Base-by-base conservation (phyloP, 805 yeast genomes). In the Starmerella apicola region DNA sequence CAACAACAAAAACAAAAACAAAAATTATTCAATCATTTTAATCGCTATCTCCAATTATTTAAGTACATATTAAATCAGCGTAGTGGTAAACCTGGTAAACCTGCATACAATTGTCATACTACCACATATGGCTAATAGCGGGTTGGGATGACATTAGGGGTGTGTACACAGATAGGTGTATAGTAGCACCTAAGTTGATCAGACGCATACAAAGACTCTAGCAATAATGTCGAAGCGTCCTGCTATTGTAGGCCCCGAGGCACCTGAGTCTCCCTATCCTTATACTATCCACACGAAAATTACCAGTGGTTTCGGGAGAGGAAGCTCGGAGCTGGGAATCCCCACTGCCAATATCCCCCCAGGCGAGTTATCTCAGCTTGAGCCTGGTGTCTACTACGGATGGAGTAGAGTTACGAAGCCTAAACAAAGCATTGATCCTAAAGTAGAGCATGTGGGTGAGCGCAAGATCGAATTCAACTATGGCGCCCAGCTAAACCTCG, bases 291-390 rank as follows among this genome's bases (percentile, higher is more conserved):
- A 49, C 13, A 52, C 64, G n/a, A 41, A 46, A 10, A 75, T 81
- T 5, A 67, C 76, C 27, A 65, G 86, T 23, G 98, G 99, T 0
- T 91, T 83, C 61, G 99, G 98, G 5, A 70, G 99, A 39, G 99
- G 99, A 0, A 83, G 96, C 0, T 60, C 91, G 0, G 95, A 84
- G 50, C 67, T 91, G 31, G 97, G 97, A 0, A 80, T 85, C 32
- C 98, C 98, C 2, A 91, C 99, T 0, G 97, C 96, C 5, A 88
- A 88, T 54, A 72, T 88, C 4, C 80, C 83, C 1, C 71, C 81
- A 3, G 65, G 63, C 3, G 62, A 66, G 27, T 62, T 71, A 18
- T 68, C 72, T 0, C 44, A 58, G 3, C 57, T 60, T 4, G 34
- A 64, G 71, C 70, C 88, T 0, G 99, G 99, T 3, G 88, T 91